Base-by-base conservation (phyloP, 257 asterid genomes). In the Penstemon barbatus region DNA sequence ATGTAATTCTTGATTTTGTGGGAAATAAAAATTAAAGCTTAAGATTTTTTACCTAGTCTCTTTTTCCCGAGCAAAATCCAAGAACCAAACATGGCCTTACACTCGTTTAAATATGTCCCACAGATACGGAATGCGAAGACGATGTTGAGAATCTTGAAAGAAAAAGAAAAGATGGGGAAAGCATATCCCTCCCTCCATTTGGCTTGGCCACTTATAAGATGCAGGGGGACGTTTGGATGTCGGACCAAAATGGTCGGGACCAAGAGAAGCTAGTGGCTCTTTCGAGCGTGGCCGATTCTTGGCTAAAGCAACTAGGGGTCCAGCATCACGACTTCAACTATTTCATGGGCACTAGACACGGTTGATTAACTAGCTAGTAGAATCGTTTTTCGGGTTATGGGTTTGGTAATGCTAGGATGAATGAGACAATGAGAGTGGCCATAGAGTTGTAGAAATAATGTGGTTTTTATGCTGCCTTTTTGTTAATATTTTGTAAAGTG, bases 261-360 rank as follows among this genome's bases (percentile, higher is more conserved):
- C 74, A 74, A 8, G 90, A 85, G 79, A 82, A 80, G 77, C 70
- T 88, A 37, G 73, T 70, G 46, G 83, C 96, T 3, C 89, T 92
- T 6, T 75, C 74, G 74, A 88, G 98, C 61, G 97, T 76, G 67
- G 95, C 98, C 0, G 97, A 92, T 69, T 92, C 97, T 0, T 90
- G 97, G 98, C 92, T 92, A 71, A 92, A 88, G 97, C 98, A 90
- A 70, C 63, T 92, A 56, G 78, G 87, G 66, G 93, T 90, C 85
- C 94, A 88, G 61, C 98, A 92, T 78, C 98, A 85, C 33, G 97
- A 92, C 79, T 92, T 92, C 81, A 90, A 92, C 85, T 81, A 88
- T 80, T 88, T 92, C 93, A 85, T 77, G 72, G 94, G 97, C 59
- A 74, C 61, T 70, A 81, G 92, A 57, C 89, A 55, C 66, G 88